Evolutionary conservation across 108 stramenopile species (phyloP), one percentile per base, ranked within the genome.

Genomic region (Skeletonema menzelii): DNA sequence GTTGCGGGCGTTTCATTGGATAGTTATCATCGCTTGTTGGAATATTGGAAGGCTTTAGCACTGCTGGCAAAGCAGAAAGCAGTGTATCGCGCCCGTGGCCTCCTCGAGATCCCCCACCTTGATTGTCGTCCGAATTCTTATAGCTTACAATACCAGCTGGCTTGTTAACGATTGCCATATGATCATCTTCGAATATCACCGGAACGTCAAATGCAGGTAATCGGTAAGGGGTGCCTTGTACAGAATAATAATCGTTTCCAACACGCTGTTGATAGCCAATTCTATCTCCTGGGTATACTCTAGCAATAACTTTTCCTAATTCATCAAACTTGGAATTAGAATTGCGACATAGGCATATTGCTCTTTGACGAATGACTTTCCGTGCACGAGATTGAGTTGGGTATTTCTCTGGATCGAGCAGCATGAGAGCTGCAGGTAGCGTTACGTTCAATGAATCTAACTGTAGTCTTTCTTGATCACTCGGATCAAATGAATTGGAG

Each of bases 111-210:
- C 76, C 80, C 17, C 77, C 77, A 47, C 77, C 77, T 47, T 77
- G 42, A 28, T 68, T 60, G 14, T 79, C 77, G 34, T 65, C 66
- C 3, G 81, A n/a, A n/a, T n/a, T 69, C 26, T 69, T 69, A 62
- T 84, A 84, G 8, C 78, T 44, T 20, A 76, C 66, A 2, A 86
- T 58, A 1, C 87, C 87, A 11, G 85, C 60, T 8, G 87, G 87
- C 61, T 88, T 88, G 35, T 84, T 72, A 13, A 88, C 80, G 30
- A 88, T 75, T 19, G 86, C 86, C 75, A 84, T 76, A 62, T 93
- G 79, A 47, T 95, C 91, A 80, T 95, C 94, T 79, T 95, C 88
- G 66, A 73, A 93, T 14, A 92, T 62, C 14, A 95, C 91, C n/a
- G 88, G 86, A 59, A 95, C 58, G 6, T 90, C 86, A 68, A 92